Evolutionary conservation across 257 asterid species (phyloP), one percentile per base, ranked within the genome.

Genomic region (Fraxinus quadrangulata): DNA sequence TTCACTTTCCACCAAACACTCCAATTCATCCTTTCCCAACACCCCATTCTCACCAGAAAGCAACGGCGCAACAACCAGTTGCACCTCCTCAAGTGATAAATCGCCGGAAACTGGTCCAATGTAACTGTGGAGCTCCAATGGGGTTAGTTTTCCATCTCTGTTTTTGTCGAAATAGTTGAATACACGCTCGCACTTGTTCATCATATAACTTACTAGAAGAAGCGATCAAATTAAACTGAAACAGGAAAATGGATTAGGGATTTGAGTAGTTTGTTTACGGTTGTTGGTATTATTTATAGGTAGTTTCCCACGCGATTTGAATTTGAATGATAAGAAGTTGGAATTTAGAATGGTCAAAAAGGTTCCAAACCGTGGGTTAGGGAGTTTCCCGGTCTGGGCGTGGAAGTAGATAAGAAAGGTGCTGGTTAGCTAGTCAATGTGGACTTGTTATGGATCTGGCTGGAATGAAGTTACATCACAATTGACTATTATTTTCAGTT

Each of bases 11-110:
- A 45, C 36, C 37, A 76, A 49, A 14, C 33, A 2, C 16, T 63
- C 74, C 31, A 76, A 76, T 54, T 76, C 79, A 2, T 12, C 74
- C 79, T 67, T 34, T 36, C 74, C 79, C 34, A 76, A 40, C n/a
- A 45, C 67, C 74, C 67, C 74, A 1, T 73, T 67, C n/a, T 73
- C 49, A 2, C 12, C 37, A 3, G 79, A 76, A n/a, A 76, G 8
- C 42, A 76, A 56, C 4, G 74, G 74, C 4, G 51, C 33, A 30
- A 65, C 67, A 54, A 67, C 68, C 34, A 67, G 51, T 39, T 76
- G 74, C 8, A 72, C 74, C 24, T 47, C 79, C n/a, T 76, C 36
- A 2, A 36, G 17, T 0, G 74, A 42, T 26, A 76, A 30, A n/a
- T 36, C 74, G 6, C 54, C 24, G 26, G 68, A 45, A 10, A 76